These are phyloP conservation scores for Kalaharituber pfeilii DNA, from an alignment of 2,329 filamentous ascomycete genomes.

Conservation along the genomic window DNA sequence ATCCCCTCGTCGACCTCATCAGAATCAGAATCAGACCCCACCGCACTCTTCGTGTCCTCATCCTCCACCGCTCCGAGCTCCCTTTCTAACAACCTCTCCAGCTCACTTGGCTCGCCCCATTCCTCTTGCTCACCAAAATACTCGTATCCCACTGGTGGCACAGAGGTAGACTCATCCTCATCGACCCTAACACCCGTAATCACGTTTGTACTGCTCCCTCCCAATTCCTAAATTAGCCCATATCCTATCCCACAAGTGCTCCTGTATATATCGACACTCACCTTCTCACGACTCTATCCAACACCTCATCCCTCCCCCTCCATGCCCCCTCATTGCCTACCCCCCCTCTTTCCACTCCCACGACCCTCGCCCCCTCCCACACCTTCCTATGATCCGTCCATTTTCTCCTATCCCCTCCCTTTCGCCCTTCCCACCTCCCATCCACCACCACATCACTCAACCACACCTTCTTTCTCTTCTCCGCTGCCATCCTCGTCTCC, in stretches of 20 bases:
- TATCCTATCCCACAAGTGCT: no score
- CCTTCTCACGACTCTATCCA: background rate
- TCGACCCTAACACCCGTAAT: background rate
- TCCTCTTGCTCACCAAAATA: no score
- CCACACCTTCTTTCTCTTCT: background rate
- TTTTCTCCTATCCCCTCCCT: background rate
- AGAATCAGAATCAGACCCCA: no score
- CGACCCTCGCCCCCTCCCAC: background rate
- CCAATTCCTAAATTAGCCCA: no score
- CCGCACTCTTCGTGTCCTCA: no score
- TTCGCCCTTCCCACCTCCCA: background rate
- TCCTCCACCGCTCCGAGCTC: no score
- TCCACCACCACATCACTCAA: constrained; percentile 1
- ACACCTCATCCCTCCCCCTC: background rate
- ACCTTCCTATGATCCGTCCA: background rate
- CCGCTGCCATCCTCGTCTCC: background rate
- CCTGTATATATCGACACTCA: no score
- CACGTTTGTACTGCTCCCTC: background rate
- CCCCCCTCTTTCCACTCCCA: no score
- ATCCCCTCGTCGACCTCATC: no score
- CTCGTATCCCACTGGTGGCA: no score
- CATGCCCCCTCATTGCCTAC: background rate
- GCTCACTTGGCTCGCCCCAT: no score
- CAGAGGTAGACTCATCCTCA: background rate
- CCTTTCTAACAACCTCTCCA: no score